Evolutionary conservation across 768 basidiomycete genomes (phyloP).

Genomic region (Tricholoma hemisulphureum): DNA sequence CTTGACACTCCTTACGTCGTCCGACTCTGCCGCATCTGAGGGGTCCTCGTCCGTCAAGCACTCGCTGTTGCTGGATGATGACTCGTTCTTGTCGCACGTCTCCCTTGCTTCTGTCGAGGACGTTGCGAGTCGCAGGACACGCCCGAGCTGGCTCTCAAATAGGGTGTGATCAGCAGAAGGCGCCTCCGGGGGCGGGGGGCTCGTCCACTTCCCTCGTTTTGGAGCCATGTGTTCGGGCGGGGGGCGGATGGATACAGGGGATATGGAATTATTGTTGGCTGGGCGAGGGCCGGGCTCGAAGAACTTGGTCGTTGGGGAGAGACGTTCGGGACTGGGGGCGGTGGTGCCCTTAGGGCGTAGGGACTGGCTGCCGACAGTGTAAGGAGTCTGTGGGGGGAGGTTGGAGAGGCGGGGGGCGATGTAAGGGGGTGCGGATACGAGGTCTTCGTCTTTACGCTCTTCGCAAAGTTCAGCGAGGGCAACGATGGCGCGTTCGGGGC

Average conservation of each 20-base stretch:
- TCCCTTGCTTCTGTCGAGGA: constrained; percentile 61
- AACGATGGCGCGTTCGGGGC: constrained; percentile 77
- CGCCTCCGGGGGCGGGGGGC: constrained; percentile 78
- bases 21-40: constrained; percentile 60
- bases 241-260: constrained; percentile 38
- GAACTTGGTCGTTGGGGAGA: constrained; percentile 55
- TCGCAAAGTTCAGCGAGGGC: constrained; percentile 90
- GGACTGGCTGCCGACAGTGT: constrained; percentile 63
- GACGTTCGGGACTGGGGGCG: constrained; percentile 38
- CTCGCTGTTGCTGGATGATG: constrained; percentile 64
- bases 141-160: constrained; percentile 68
- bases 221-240: constrained; percentile 81
- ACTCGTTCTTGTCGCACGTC: constrained; percentile 42
- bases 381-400: constrained; percentile 69
- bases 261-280: constrained; percentile 28
- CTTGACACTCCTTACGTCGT: constrained; percentile 67
- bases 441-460: constrained; percentile 73
- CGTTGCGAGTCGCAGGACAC: constrained; percentile 67
- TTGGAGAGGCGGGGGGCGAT: constrained; percentile 41
- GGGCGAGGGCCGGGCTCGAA: constrained; percentile 41
- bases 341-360: constrained; percentile 45
- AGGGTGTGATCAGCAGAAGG: constrained; percentile 60
- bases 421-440: constrained; percentile 49
- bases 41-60: constrained; percentile 67
- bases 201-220: constrained; percentile 78